A percentile compares a stretch with the other conserved stretches of the same genome.
Conservation (phyloP, 139 green algal species). For the Choricystis sp. region DNA sequence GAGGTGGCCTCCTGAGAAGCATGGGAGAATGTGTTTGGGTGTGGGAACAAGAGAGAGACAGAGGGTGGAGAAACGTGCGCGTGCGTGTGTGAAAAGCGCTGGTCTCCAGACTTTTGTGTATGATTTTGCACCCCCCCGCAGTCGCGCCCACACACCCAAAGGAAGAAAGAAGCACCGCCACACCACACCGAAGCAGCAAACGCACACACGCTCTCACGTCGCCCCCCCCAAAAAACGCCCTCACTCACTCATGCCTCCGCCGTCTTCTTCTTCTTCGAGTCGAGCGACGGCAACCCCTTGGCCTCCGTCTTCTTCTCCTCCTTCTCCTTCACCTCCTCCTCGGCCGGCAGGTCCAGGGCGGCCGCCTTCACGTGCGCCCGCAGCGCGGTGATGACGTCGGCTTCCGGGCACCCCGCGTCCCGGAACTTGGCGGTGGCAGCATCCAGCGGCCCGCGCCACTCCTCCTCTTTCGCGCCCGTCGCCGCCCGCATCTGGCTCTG, state of each 20-base stretch:
- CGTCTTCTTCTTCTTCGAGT: not conserved
- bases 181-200: too few relatives aligned
- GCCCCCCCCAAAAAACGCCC: not conserved
- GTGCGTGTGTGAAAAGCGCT: too few relatives aligned
- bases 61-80: too few relatives aligned
- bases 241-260: not conserved
- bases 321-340: slow-evolving; percentile 3
- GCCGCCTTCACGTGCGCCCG: slow-evolving; percentile 33
- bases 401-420: slow-evolving; percentile 32
- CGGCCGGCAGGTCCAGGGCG: slow-evolving; percentile 29
- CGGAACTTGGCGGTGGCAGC: slow-evolving; percentile 45
- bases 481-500: slow-evolving; percentile 31
- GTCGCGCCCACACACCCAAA: too few relatives aligned
- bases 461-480: not conserved
- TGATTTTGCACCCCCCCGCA: too few relatives aligned
- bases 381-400: slow-evolving; percentile 50
- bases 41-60: too few relatives aligned
- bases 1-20: slow-evolving; percentile 26
- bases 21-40: too few relatives aligned
- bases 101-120: too few relatives aligned
- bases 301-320: not conserved
- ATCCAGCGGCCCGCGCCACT: slow-evolving; percentile 36
- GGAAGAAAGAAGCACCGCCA: too few relatives aligned
- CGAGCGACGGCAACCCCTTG: too few relatives aligned
- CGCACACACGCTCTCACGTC: too few relatives aligned